Percentiles rank a stretch among this genome's conserved stretches.
Conservation (phyloP, 1,139 yeast genomes). For the Kluyveromyces sp. region DNA sequence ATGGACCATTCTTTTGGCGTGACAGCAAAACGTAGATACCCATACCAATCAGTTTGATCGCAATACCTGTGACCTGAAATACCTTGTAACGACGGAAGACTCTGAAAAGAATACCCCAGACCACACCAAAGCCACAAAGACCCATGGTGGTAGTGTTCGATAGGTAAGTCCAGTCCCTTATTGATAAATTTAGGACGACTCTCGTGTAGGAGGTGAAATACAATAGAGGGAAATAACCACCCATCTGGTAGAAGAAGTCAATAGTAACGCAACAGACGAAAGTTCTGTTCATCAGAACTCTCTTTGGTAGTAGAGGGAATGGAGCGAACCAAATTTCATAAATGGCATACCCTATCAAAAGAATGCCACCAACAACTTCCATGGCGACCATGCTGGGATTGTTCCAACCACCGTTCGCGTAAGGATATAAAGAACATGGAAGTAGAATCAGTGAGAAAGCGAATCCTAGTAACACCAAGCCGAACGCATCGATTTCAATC, state of each 20-base stretch:
- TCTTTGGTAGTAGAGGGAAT: constrained; percentile 34
- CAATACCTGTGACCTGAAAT: constrained; percentile 30
- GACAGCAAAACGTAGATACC: constrained; percentile 23
- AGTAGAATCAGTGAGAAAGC: constrained; percentile 35
- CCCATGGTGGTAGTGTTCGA: constrained; percentile 34
- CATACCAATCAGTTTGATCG: constrained; percentile 31
- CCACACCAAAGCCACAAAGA: constrained; percentile 34
- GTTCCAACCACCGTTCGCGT: constrained; percentile 32
- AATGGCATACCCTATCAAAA: constrained; percentile 27
- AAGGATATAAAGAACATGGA: constrained; percentile 33
- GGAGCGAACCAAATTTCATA: constrained; percentile 32
- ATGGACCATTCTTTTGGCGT: constrained; percentile 23
- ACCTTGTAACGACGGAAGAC: constrained; percentile 33
- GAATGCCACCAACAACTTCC: constrained; percentile 34
- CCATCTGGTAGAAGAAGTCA: constrained; percentile 31
- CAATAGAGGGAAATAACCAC: constrained; percentile 25
- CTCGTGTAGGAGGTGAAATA: constrained; percentile 31
- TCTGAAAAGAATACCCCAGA: constrained; percentile 32
- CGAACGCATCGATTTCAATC: constrained; percentile 35
- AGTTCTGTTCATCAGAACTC: constrained; percentile 33
- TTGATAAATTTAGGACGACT: constrained; percentile 29
- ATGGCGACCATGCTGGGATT: constrained; percentile 38
- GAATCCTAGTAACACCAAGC: constrained; percentile 34
- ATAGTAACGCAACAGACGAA: constrained; percentile 31
- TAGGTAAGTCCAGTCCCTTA: constrained; percentile 33